Percentiles rank a stretch among this genome's conserved stretches.
Conservation (phyloP, 108 stramenopile species). For the Pseudonitzschia delicatissima region DNA sequence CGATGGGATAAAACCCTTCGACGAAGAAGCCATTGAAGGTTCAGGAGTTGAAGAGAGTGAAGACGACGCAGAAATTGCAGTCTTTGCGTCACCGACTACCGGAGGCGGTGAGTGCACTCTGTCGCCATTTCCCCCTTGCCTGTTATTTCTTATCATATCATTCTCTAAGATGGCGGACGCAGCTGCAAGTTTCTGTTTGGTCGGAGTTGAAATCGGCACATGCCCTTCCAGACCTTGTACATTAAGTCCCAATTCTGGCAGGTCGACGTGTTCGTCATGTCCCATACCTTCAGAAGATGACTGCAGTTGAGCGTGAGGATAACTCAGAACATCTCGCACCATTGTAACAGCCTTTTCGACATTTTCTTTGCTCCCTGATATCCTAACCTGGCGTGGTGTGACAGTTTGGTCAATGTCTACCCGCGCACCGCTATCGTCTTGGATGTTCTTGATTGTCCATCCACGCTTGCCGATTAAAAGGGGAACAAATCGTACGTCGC, state of each 20-base stretch:
- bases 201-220: slow-evolving; percentile 7
- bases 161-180: slow-evolving; percentile 6
- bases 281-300: background rate
- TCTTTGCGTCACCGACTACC: slow-evolving; percentile 39
- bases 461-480: slow-evolving; percentile 83
- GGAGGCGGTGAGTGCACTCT: slow-evolving; percentile 35
- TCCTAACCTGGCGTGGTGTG: slow-evolving; percentile 71
- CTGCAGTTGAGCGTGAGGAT: slow-evolving; percentile 66
- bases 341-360: slow-evolving; percentile 72
- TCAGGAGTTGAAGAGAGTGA: slow-evolving; percentile 63
- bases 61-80: slow-evolving; percentile 48
- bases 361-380: slow-evolving; percentile 56
- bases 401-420: slow-evolving; percentile 84
- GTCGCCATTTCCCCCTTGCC: slow-evolving; percentile 6
- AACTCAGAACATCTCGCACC: slow-evolving; percentile 80
- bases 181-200: slow-evolving; percentile 1
- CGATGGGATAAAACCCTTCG: slow-evolving; percentile 1
- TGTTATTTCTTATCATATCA: background rate
- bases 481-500: slow-evolving; percentile 80
- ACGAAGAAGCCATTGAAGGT: slow-evolving; percentile 41
- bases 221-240: background rate
- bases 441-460: slow-evolving; percentile 87
- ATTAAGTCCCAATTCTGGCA: background rate
- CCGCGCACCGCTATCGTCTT: slow-evolving; percentile 76
- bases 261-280: background rate